Evolutionary conservation across 768 basidiomycete species (phyloP).

Genomic region (Kwoniella sp.): DNA sequence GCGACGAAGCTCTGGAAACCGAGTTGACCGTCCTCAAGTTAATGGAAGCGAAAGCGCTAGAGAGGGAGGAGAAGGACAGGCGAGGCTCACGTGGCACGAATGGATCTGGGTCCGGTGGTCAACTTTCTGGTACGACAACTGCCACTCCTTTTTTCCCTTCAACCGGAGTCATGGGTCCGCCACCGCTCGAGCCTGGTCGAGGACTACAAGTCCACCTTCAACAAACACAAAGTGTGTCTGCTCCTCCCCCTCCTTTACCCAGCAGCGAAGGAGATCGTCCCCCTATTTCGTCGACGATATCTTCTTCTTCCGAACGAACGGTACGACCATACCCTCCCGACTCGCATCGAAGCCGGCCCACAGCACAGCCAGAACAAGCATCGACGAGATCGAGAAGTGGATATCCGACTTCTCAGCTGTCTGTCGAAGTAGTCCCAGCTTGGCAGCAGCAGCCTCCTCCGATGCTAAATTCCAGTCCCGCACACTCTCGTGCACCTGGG

Average conservation of each 20-base stretch:
- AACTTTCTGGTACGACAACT: neutral
- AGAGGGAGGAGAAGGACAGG: slow-evolving; percentile 16
- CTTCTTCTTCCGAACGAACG: neutral
- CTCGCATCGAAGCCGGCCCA: neutral
- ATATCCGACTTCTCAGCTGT: neutral
- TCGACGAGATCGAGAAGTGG: neutral
- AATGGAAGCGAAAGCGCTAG: slow-evolving; percentile 18
- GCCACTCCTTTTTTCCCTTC: neutral
- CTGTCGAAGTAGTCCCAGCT: neutral
- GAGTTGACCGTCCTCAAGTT: slow-evolving; percentile 28
- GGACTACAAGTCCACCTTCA: neutral
- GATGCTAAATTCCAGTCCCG: too few relatives aligned
- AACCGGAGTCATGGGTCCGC: neutral
- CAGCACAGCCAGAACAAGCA: too few relatives aligned
- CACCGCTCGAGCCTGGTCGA: neutral
- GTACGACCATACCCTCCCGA: neutral
- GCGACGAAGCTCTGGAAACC: slow-evolving; percentile 22
- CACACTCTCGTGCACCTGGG: too few relatives aligned
- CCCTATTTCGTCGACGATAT: neutral
- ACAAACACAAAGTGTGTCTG: too few relatives aligned
- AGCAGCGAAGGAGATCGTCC: neutral
- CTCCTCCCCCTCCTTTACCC: too few relatives aligned
- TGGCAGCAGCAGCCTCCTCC: too few relatives aligned
- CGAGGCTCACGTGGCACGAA: too few relatives aligned
- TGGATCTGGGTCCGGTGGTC: too few relatives aligned